phyloP scores from a whole-genome alignment of 2,329 filamentous ascomycete species.

The Bipolaris oryzae region DNA sequence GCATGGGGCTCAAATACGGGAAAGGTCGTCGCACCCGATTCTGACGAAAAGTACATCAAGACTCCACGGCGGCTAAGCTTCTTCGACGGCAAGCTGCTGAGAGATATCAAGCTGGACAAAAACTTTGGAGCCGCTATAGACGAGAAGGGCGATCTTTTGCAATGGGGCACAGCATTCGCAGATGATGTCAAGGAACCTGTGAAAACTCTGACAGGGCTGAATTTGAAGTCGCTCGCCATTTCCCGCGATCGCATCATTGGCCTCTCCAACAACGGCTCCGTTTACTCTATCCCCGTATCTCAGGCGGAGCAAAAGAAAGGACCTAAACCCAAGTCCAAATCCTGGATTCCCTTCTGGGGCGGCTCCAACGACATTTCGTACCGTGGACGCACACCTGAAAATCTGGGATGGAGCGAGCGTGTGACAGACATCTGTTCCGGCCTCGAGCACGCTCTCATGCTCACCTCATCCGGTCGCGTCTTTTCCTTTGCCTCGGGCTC shows the following conservation, averaged over 20 bases:
- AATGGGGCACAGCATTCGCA: slow-evolving; percentile 86
- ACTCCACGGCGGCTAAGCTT: slow-evolving; percentile 76
- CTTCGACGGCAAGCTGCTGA: slow-evolving; percentile 82
- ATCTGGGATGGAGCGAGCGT: slow-evolving; percentile 71
- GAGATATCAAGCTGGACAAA: slow-evolving; percentile 84
- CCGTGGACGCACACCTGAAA: slow-evolving; percentile 69
- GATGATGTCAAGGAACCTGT: slow-evolving; percentile 67
- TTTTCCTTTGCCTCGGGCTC: slow-evolving; percentile 87
- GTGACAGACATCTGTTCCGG: slow-evolving; percentile 77
- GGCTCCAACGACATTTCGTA: slow-evolving; percentile 69
- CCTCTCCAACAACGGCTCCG: slow-evolving; percentile 72
- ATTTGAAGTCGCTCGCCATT: slow-evolving; percentile 75
- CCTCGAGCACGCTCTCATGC: slow-evolving; percentile 81
- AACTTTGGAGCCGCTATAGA: slow-evolving; percentile 85
- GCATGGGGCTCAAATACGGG: slow-evolving; percentile 90
- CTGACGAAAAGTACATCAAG: slow-evolving; percentile 78
- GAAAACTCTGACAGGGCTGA: slow-evolving; percentile 78
- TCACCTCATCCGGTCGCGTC: slow-evolving; percentile 83
- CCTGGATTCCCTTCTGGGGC: slow-evolving; percentile 79
- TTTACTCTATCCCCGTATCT: slow-evolving; percentile 85
- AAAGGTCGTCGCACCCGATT: slow-evolving; percentile 83
- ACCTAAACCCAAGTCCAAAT: slow-evolving; percentile 66
- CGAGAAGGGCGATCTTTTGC: slow-evolving; percentile 84
- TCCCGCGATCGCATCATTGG: slow-evolving; percentile 85
- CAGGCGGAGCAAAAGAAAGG: slow-evolving; percentile 71